Evolutionary conservation across 2,329 filamentous ascomycete species (phyloP), one percentile per base, ranked within the genome.

Genomic region (Fusarium falciforme): DNA sequence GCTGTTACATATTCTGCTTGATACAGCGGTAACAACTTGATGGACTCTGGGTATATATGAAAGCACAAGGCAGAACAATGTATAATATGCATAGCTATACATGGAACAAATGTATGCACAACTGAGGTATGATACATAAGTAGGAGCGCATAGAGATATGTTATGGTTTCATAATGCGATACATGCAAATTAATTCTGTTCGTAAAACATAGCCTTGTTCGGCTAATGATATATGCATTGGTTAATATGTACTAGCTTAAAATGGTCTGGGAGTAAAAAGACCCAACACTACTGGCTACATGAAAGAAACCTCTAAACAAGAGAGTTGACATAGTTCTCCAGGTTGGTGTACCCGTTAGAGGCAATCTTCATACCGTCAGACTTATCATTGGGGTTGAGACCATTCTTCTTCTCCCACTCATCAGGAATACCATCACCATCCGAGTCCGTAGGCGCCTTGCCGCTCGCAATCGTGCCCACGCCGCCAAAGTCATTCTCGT

Each of bases 361-460:
- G 14, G 82, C 79, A 59, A 84, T 83, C 67, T 75, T 74, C 82
- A 86, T 85, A 6, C 82, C 83, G 61, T 86, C 84, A 20, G 81
- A 79, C 27, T 78, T 79, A 40, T 85, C 80, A 7, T 82, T 80
- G 7, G 82, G 79, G 64, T 85, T 69, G 29, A 85, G 71, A 0
- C 85, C 85, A 63, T 87, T 83, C 10, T 82, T 80, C 27, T 74
- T 78, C 76, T 88, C 87, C 72, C 83, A 87, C 27, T 81, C 82
- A 77, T 88, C 86, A 4, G 86, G 86, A 52, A 88, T 88, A 1
- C 87, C 86, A 67, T 88, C 87, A 0, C 83, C 83, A 73, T 88
- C 86, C 0, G 83, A 80, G 70, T 88, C 87, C 20, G 78, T 79
- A 49, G 81, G 82, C 36, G 80, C 80, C 1, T 78, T 80, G 10